A percentile compares a stretch with the other conserved stretches of the same genome.
These are phyloP conservation scores for Eucalyptus caleyi DNA, from an alignment of 345 rosid species.

Conservation along the genomic window DNA sequence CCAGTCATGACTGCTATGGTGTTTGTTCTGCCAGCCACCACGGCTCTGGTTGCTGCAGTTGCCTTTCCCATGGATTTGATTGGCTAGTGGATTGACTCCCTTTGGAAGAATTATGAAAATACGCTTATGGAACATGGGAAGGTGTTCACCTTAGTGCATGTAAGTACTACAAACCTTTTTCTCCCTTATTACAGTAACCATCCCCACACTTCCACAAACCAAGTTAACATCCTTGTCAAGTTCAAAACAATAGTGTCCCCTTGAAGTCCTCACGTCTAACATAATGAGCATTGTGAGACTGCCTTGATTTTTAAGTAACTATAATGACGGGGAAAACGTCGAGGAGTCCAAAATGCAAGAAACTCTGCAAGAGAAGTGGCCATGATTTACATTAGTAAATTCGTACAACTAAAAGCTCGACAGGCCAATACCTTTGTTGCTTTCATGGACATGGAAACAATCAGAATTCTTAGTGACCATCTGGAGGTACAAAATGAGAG, in stretches of 20 bases:
- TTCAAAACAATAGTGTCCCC: background rate
- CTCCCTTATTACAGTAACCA: background rate
- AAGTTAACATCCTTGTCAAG: background rate
- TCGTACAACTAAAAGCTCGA: background rate
- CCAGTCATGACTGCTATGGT: background rate
- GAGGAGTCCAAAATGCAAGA: background rate
- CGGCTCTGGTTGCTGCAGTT: background rate
- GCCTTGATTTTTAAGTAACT: background rate
- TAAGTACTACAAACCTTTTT: background rate
- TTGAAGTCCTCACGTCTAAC: background rate
- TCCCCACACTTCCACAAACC: background rate
- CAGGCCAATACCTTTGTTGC: background rate
- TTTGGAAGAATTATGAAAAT: background rate
- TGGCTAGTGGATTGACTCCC: background rate
- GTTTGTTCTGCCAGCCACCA: too few species aligned
- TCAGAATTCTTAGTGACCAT: background rate
- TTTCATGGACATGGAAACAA: background rate
- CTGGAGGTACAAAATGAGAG: background rate
- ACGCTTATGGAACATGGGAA: background rate
- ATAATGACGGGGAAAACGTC: background rate
- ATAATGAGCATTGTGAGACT: background rate
- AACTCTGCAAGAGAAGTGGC: background rate
- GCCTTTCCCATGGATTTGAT: background rate
- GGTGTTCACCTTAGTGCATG: background rate
- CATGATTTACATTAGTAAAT: background rate